These are phyloP conservation scores for Kewa caespitosa DNA, from an alignment of 179 eudicot species.

Conservation along the genomic window DNA sequence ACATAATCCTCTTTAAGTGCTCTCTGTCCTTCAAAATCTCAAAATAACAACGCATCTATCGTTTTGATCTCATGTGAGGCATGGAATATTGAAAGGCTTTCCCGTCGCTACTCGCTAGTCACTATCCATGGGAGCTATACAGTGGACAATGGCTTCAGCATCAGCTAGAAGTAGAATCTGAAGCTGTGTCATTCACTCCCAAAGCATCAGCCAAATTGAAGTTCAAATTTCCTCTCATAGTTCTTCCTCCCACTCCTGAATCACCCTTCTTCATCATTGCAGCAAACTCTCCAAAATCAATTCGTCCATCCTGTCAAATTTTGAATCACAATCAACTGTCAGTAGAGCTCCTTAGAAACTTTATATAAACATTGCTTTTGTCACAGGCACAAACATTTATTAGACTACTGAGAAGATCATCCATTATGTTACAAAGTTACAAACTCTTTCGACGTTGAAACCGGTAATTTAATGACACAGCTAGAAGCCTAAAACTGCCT, in stretches of 20 bases:
- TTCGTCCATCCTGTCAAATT: constrained; percentile 80
- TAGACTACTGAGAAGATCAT: too few species aligned
- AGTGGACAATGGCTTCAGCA: constrained; percentile 1
- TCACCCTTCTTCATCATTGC: constrained; percentile 96
- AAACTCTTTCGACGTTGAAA: background rate
- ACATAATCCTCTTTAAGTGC: background rate
- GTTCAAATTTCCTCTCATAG: constrained; percentile 82
- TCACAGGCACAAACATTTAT: too few species aligned
- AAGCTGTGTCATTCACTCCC: constrained; percentile 31
- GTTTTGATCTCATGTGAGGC: constrained; percentile 11
- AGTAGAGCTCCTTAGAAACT: background rate
- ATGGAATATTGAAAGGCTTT: constrained; percentile 15
- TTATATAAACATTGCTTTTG: background rate
- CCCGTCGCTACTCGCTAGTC: constrained; percentile 7
- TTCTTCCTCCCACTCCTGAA: constrained; percentile 59
- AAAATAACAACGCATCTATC: constrained; percentile 8
- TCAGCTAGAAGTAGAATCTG: too few species aligned
- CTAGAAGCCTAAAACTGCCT: background rate
- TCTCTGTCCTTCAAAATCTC: constrained; percentile 12
- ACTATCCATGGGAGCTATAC: constrained; percentile 21
- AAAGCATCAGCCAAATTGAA: constrained; percentile 90
- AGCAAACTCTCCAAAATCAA: constrained; percentile 83
- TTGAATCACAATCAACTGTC: background rate
- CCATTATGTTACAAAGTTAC: background rate
- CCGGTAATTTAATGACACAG: background rate